Base-by-base conservation (phyloP, 2,329 filamentous ascomycete genomes). In the Neonectria coccinea region DNA sequence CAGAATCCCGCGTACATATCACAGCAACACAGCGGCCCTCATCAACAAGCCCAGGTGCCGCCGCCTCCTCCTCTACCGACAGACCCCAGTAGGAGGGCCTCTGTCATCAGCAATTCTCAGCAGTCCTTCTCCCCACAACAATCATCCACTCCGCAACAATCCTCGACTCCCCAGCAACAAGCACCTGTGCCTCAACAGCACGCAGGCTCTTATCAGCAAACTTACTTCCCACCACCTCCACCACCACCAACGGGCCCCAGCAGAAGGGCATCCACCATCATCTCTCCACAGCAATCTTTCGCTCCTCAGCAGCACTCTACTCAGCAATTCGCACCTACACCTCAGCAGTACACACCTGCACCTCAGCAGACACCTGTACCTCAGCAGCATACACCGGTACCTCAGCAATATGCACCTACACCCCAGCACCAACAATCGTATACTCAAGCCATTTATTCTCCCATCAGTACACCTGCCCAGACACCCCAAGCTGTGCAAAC, bases 291-390 rank as follows among this genome's bases (percentile, higher is more conserved):
- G 5, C 44, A 59, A 0, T 29, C 58, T 0, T 65, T 68, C 10
- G 59, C 70, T 25, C 25, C 25, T 10, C 70, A 71, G n/a, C 45
- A 70, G 8, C 69, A 61, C 4, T 68, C 69, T 3, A 67, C 69
- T 9, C 29, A 31, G 22, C 22, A 22, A 22, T 22, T 22, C 22
- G 22, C 22, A 22, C 22, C 22, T 22, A 22, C 22, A 22, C 25
- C 25, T 10, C 70, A 71, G 31, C 36, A 39, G 36, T 39, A n/a
- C 36, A 1, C 31, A 33, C 31, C 31, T 33, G 8, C 9, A 29
- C 29, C 29, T 29, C 29, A 33, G 10, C 31, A 33, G 10, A 16
- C 51, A 0, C 53, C 65, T 1, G 36, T 51, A 18, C 48, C 48
- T 5, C 58, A 33, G 10, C 31, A 33, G 10, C 10, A 33, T 10